These are phyloP conservation scores for Elasticomyces elasticus DNA, from an alignment of 495 filamentous ascomycete genomes.

Conservation along the genomic window DNA sequence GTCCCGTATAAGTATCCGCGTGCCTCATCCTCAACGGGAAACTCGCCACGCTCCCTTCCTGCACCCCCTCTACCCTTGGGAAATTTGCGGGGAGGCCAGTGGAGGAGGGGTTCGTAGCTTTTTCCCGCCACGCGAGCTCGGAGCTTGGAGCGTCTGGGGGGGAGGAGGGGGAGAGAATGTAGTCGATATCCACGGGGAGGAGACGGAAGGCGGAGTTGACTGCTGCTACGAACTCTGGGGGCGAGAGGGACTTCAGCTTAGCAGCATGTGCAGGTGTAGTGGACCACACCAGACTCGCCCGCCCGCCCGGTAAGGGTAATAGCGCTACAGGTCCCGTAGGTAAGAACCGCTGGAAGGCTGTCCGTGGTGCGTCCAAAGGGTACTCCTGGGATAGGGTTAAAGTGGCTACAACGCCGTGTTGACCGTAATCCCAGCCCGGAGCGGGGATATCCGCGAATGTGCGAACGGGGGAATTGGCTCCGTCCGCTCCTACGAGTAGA, in stretches of 20 bases:
- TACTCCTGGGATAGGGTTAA: constrained; percentile 51
- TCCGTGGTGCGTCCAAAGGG: constrained; percentile 48
- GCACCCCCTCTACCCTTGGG: constrained; percentile 49
- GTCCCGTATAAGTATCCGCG: constrained; percentile 79
- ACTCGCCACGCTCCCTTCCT: constrained; percentile 70
- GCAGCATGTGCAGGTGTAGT: constrained; percentile 70
- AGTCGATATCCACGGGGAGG: constrained; percentile 63
- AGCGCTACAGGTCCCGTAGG: constrained; percentile 85
- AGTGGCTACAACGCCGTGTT: constrained; percentile 85
- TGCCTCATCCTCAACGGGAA: constrained; percentile 89
- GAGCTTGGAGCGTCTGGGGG: constrained; percentile 48
- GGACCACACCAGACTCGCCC: constrained; percentile 84
- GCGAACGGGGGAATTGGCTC: constrained; percentile 86
- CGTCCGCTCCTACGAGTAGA: constrained; percentile 86
- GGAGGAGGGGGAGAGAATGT: constrained; percentile 54
- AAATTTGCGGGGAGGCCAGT: constrained; percentile 17
- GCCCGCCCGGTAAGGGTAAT: constrained; percentile 77
- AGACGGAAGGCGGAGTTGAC: constrained; percentile 92
- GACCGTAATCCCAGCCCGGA: constrained; percentile 85
- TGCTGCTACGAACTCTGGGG: constrained; percentile 68
- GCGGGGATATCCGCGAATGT: constrained; percentile 77
- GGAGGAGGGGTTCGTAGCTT: constrained; percentile 23
- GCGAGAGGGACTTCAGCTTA: constrained; percentile 62
- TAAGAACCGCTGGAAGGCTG: constrained; percentile 90
- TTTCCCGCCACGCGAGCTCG: constrained; percentile 72